These are phyloP conservation scores for Trypanosoma theileri DNA, from an alignment of 208 protist species.

Conservation along the genomic window DNA sequence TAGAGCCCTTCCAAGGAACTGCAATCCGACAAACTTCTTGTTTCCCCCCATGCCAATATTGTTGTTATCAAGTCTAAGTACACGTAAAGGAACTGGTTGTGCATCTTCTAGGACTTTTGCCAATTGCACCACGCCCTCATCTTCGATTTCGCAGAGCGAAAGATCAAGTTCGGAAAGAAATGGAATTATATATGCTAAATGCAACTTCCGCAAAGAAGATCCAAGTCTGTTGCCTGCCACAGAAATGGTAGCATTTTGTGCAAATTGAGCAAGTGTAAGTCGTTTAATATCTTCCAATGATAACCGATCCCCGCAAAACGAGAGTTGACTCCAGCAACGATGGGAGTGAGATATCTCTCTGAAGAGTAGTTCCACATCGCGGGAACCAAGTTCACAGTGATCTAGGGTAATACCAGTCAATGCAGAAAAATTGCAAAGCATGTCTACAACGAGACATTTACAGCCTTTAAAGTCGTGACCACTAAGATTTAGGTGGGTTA, in stretches of 20 bases:
- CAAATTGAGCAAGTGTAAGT: constrained; percentile 13
- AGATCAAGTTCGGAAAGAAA: constrained; percentile 43
- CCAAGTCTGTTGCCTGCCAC: constrained; percentile 25
- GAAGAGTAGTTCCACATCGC: constrained; percentile 34
- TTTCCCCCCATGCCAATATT: constrained; percentile 22
- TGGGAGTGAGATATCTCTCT: constrained; percentile 32
- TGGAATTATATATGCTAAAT: constrained; percentile 19
- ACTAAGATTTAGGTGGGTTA: constrained; percentile 41
- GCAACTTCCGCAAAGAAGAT: constrained; percentile 33
- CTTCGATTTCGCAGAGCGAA: constrained; percentile 36
- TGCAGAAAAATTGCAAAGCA: constrained; percentile 32
- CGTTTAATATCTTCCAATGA: constrained; percentile 15
- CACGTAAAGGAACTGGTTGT: constrained; percentile 41
- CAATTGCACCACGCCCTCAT: constrained; percentile 45
- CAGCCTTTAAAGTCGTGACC: constrained; percentile 28
- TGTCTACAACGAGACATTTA: constrained; percentile 27
- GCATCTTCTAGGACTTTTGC: constrained; percentile 40
- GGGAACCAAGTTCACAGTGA: constrained; percentile 26
- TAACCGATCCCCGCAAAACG: constrained; percentile 9
- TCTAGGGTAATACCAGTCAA: constrained; percentile 32
- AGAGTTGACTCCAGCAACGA: constrained; percentile 12
- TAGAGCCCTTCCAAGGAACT: constrained; percentile 66
- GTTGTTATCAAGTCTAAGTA: constrained; percentile 49
- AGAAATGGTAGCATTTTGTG: constrained; percentile 6
- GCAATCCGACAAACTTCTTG: constrained; percentile 29